Evolutionary conservation across 768 basidiomycete genomes (phyloP).

Genomic region (Piloderma croceum): DNA sequence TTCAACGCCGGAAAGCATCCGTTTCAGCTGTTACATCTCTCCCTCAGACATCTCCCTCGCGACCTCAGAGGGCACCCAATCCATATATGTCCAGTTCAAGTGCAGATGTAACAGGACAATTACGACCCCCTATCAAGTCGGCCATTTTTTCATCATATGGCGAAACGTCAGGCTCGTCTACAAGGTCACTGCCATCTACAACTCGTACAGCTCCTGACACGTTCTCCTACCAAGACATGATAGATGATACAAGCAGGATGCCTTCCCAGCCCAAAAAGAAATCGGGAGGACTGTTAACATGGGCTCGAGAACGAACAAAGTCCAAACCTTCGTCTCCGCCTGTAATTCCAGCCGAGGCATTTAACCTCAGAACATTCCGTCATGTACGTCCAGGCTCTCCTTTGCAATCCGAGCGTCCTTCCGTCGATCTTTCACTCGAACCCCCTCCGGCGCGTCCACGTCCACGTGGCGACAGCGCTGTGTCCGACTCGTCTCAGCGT

Average conservation of each 20-base stretch:
- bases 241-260: slow-evolving; percentile 11
- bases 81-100: too few species aligned
- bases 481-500: slow-evolving; percentile 64
- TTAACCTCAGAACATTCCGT: slow-evolving; percentile 71
- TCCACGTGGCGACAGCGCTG: slow-evolving; percentile 51
- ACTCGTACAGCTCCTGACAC: too few species aligned
- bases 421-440: slow-evolving; percentile 1
- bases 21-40: too few species aligned
- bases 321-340: slow-evolving; percentile 30
- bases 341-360: slow-evolving; percentile 36
- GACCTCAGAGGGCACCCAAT: too few species aligned
- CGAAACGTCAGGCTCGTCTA: slow-evolving; percentile 50
- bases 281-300: slow-evolving; percentile 31
- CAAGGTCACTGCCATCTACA: too few species aligned
- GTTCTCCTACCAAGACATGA: slow-evolving; percentile 51
- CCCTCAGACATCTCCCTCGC: too few species aligned
- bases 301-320: slow-evolving; percentile 30
- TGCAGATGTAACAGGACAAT: slow-evolving; percentile 35
- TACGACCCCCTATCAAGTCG: slow-evolving; percentile 59
- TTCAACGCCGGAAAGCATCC: too few species aligned
- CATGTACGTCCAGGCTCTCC: slow-evolving; percentile 49
- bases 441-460: slow-evolving; percentile 39
- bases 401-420: slow-evolving; percentile 23
- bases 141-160: slow-evolving; percentile 55
- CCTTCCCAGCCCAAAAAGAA: slow-evolving; percentile 24